phyloP scores from a whole-genome alignment of 352 stramenopile species.

The Phytopythium ostracodes region DNA sequence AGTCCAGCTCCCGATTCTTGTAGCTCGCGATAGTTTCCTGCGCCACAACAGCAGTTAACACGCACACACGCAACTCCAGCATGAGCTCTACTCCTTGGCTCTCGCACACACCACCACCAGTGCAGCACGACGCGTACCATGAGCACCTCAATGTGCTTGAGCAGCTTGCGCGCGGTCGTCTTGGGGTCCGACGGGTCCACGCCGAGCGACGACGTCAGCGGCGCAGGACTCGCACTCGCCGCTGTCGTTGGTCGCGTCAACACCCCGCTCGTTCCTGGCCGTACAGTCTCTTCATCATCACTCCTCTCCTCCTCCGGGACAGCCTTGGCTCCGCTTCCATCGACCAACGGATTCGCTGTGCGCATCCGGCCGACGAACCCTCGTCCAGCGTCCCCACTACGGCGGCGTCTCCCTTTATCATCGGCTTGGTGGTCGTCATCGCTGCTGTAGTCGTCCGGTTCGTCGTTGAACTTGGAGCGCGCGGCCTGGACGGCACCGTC shows the following conservation, averaged over 20 bases:
- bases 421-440: conserved; percentile 7
- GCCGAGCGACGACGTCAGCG: conserved; percentile 38
- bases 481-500: conserved; percentile 6
- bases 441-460: conserved; percentile 6
- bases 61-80: neutral
- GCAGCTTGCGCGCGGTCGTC: conserved; percentile 72
- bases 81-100: neutral
- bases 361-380: conserved; percentile 65
- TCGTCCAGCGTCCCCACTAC: neutral
- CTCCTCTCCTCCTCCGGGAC: neutral
- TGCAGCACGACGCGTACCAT: no score
- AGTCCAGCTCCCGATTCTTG: conserved; percentile 48
- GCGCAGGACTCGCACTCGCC: conserved; percentile 4
- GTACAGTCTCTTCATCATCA: neutral
- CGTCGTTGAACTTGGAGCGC: conserved; percentile 9
- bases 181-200: conserved; percentile 82
- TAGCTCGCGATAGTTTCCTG: conserved; percentile 54
- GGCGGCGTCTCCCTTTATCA: neutral
- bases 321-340: neutral
- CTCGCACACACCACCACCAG: no score
- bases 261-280: neutral
- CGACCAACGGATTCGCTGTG: conserved; percentile 31
- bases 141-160: conserved; percentile 82
- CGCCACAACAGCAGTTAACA: neutral
- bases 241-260: conserved; percentile 17